phyloP scores from a whole-genome alignment of 352 stramenopile genomes.

The Thalassiosira pacifica region DNA sequence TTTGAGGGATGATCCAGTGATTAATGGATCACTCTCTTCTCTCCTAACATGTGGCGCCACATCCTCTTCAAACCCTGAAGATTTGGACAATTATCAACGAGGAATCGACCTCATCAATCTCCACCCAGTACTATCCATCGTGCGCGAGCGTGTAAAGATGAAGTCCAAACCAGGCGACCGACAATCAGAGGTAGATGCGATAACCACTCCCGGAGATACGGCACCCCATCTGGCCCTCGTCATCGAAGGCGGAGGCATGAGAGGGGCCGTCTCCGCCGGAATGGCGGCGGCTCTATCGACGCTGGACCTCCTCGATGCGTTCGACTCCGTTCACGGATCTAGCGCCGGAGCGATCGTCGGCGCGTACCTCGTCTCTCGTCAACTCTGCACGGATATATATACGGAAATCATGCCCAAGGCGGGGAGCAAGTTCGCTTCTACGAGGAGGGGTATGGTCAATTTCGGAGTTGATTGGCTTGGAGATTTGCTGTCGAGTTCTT shows the following conservation, averaged over 20 bases:
- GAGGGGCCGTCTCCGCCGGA: slow-evolving; percentile 75
- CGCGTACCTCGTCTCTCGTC: slow-evolving; percentile 77
- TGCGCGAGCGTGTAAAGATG: slow-evolving; percentile 57
- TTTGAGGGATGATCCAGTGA: slow-evolving; percentile 51
- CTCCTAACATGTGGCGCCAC: slow-evolving; percentile 32
- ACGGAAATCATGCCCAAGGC: slow-evolving; percentile 73
- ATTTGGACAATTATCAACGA: slow-evolving; percentile 60
- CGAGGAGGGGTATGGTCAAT: slow-evolving; percentile 50
- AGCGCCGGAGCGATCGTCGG: slow-evolving; percentile 79
- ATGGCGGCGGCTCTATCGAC: slow-evolving; percentile 81
- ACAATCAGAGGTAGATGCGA: neutral
- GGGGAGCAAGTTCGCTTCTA: slow-evolving; percentile 73
- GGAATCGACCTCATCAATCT: slow-evolving; percentile 74
- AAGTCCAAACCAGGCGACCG: slow-evolving; percentile 76
- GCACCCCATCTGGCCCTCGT: slow-evolving; percentile 67
- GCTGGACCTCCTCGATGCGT: slow-evolving; percentile 73
- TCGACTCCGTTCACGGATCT: slow-evolving; percentile 80
- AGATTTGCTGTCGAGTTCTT: slow-evolving; percentile 35
- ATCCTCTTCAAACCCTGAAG: slow-evolving; percentile 6
- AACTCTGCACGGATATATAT: slow-evolving; percentile 84
- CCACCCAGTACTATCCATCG: slow-evolving; percentile 55
- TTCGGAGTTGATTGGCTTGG: slow-evolving; percentile 54
- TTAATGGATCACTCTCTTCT: slow-evolving; percentile 59
- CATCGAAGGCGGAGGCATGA: slow-evolving; percentile 83
- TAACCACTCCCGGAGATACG: slow-evolving; percentile 28